Evolutionary conservation across 139 green algal species (phyloP).

Genomic region (Chlamydomonas urium): DNA sequence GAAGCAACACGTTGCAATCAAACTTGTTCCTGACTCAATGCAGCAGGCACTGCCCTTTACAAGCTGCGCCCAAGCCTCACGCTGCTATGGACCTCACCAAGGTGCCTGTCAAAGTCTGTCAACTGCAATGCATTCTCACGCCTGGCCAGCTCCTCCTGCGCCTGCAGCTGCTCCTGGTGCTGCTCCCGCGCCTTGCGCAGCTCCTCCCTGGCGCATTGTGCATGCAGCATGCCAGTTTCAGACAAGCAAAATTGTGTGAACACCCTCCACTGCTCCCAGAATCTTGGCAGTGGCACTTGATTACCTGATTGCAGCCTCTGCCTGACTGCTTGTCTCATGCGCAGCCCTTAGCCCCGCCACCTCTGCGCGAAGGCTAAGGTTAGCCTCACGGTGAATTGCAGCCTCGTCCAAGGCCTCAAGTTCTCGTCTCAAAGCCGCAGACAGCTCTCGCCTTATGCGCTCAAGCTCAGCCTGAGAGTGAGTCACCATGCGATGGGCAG

Average conservation of each 20-base stretch:
- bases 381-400: constrained; percentile 16
- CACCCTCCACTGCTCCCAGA: not conserved
- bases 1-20: too few relatives aligned
- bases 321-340: not conserved
- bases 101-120: not conserved
- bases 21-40: too few relatives aligned
- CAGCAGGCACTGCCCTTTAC: too few relatives aligned
- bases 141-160: not conserved
- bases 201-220: not conserved
- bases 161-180: not conserved
- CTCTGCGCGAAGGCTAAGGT: constrained; percentile 18
- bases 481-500: not conserved
- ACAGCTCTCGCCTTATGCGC: constrained; percentile 20
- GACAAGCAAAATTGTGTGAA: not conserved
- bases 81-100: too few relatives aligned
- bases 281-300: not conserved
- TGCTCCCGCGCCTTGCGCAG: not conserved
- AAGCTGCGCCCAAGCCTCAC: too few relatives aligned
- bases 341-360: constrained; percentile 2
- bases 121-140: not conserved
- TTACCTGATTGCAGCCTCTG: constrained; percentile 5
- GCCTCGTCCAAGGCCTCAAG: not conserved
- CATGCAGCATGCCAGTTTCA: too few relatives aligned
- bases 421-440: not conserved
- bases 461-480: constrained; percentile 21